Base-by-base conservation (phyloP, 805 yeast genomes). In the Yamadazyma akitaensis region DNA sequence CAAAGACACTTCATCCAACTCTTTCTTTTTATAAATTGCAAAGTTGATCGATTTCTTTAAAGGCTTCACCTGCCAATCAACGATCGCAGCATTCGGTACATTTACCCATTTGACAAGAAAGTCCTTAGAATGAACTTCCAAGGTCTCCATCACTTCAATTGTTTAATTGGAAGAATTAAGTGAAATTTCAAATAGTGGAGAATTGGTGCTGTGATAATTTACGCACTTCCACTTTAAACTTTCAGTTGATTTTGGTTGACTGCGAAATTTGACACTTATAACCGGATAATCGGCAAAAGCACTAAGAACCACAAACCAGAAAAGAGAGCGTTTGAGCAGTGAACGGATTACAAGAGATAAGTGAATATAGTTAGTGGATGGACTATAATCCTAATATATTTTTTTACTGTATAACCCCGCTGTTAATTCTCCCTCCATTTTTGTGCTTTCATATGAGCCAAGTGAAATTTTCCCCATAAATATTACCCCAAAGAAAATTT, bases 101-200 rank as follows among this genome's bases (percentile, higher is more conserved):
- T 82, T 79, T 45, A 91, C 82, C 98, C 98, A 94, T 56, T 92
- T 88, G 58, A 91, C 87, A 51, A 90, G 80, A 59, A 88, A 92
- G 47, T 94, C 85, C 63, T 88, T 86, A 42, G 95, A 83, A 57
- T 91, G 96, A 19, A 94, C 81, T 65, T 92, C 97, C 41, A 94
- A 77, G 2, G 90, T 83, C 65, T 92, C 98, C 97, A 90, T 88
- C 5, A 33, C 32, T 13, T 28, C 12, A 28, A 28, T 13, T 13
- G 10, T 12, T 28, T 9, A 13, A 28, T 12, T 12, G 32, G 32
- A 28, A 5, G 32, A 13, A 12, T 12, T 4, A 13, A 5, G 32
- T 28, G 16, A 14, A 19, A 30, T n/a, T 34, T 41, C 37, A 28
- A 33, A 17, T 14, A 19, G 36, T 33, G 42, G 42, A 40, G 42